Conservation (phyloP, 306 rosid genomes). For the Vigna reflexopilosa region DNA sequence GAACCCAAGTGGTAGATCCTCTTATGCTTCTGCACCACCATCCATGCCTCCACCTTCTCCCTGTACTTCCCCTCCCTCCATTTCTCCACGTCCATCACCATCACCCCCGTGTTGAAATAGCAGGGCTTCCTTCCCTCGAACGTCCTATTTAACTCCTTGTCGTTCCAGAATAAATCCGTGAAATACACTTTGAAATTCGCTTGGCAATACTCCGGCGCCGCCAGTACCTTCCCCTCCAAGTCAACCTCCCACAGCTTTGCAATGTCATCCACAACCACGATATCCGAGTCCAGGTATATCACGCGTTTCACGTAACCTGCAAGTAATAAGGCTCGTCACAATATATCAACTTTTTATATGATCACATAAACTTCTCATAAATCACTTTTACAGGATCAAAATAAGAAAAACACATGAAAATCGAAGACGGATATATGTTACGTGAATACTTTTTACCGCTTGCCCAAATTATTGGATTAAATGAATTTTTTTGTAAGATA, state of each 20-base stretch:
- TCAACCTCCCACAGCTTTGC: conserved; percentile 77
- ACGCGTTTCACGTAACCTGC: conserved; percentile 64
- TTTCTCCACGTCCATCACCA: conserved; percentile 76
- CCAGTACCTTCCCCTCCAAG: conserved; percentile 76
- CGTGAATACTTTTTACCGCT: no score
- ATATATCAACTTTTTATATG: no score
- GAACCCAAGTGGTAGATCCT: conserved; percentile 87
- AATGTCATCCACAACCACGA: conserved; percentile 80
- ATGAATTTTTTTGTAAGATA: no score
- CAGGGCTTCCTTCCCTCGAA: conserved; percentile 69
- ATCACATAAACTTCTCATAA: no score
- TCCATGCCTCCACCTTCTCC: conserved; percentile 73
- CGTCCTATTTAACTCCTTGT: conserved; percentile 41
- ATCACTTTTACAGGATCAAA: no score
- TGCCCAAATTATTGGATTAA: no score
- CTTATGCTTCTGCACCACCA: conserved; percentile 79
- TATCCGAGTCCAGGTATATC: conserved; percentile 79
- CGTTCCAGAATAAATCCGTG: conserved; percentile 72
- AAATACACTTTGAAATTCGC: conserved; percentile 77
- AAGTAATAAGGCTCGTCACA: neutral
- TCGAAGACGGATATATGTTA: no score
- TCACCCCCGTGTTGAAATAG: conserved; percentile 89
- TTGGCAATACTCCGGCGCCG: conserved; percentile 86
- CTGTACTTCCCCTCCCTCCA: conserved; percentile 76
- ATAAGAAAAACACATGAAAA: no score